Evolutionary conservation across 2,329 filamentous ascomycete species (phyloP), one percentile per base, ranked within the genome.

Genomic region (Dactylonectria macrodidyma): DNA sequence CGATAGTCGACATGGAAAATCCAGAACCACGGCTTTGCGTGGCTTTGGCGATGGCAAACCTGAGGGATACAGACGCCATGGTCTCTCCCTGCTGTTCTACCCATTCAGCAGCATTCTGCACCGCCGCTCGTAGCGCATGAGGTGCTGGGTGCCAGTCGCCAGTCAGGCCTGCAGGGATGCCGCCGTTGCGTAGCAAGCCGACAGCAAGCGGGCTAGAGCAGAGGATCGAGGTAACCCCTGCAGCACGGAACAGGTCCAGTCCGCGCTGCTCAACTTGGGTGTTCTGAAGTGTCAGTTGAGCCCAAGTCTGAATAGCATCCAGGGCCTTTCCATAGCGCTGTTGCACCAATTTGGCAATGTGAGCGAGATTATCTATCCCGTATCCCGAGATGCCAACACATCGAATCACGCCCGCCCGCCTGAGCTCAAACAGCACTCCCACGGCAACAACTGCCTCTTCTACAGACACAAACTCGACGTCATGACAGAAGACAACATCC

Each of bases 401-500:
- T 3, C 30, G 22, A 16, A 54, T 54, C 22, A 30, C 30, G 2
- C 51, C 51, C 22, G 22, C 30, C 30, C 30, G 22, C 22, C 14
- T 26, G 30, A 54, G 22, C 3, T 54, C 51, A 30, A 54, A 54
- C 3, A 54, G 51, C n/a, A 26, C 30, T n/a, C 51, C 51, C 6
- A 54, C 51, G 51, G 51, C 51, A 30, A 16, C 24, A 16, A 54
- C 22, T 30, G 51, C 30, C 16, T 54, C 51, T 54, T 54, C 22
- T 30, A 3, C 16, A 22, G 34, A 55, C 26, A 62, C 59, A 56
- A 56, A 62, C 36, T 62, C 59, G 38, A 55, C 51, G 14, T 62
- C 59, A 38, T 62, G 59, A 44, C 51, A 51, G 51, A 55, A 62
- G 14, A 62, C 59, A 50, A 62, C 48, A 36, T 62, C 59, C 9